Base-by-base conservation (phyloP, 202 grass and related monocot genomes). In the Setaria italica region DNA sequence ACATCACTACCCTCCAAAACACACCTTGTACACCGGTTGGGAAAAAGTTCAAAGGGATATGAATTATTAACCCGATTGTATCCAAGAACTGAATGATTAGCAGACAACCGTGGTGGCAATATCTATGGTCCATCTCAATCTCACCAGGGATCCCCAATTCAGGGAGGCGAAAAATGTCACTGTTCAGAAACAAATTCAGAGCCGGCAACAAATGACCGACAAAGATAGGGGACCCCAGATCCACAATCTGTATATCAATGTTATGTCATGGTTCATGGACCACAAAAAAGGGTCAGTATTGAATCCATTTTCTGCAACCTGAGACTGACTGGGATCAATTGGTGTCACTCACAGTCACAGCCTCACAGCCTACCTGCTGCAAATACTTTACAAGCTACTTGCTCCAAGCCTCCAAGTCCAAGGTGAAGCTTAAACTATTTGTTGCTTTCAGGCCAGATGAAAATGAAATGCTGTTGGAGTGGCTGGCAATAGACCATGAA, bases 181-280 rank as follows among this genome's bases (percentile, higher is more conserved):
- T 66, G 51, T 85, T 41, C 62, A 70, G 5, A 49, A 3, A 89
- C 67, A 85, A 81, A 76, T 37, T 76, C 16, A 20, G 54, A 35
- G 71, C 77, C 21, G 54, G 63, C 70, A 81, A 89, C 87, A 46
- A 76, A 89, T 76, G 62, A 77, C 25, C 75, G 77, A 81, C 82
- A 89, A 76, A 85, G 82, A 89, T 89, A 35, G 82, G 70, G 70
- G 82, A 74, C 76, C 76, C 82, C 33, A 12, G 76, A 89, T 85
- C 70, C 80, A 80, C 70, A 80, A 76, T 76, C 33, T 70, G n/a
- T 17, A 39, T 80, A 76, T 37, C 77, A 85, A 54, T 76, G 60
- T 81, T 19, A 59, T 53, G 62, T 76, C 33, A 81, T 1, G 70
- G 70, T 46, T 76, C 51, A 77, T 7, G 82, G 82, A 79, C 87